phyloP scores from a whole-genome alignment of 768 basidiomycete genomes.

The Pisolithus microcarpus region DNA sequence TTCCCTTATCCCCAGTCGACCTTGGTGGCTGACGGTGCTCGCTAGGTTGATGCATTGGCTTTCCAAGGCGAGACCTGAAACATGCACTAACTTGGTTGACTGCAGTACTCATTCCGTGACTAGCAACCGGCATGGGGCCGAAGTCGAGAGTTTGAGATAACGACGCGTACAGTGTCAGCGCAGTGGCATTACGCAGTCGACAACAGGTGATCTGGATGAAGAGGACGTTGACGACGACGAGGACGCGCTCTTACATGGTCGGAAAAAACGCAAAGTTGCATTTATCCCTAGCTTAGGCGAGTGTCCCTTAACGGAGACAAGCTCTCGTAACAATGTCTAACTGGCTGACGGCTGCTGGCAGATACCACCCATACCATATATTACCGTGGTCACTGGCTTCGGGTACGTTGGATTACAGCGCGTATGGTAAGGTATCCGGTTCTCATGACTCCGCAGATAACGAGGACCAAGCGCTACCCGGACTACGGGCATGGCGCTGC shows the following conservation, averaged over 20 bases:
- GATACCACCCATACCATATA: constrained; percentile 87
- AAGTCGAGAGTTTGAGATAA: constrained; percentile 85
- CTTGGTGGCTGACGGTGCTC: constrained; percentile 5
- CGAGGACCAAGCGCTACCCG: constrained; percentile 67
- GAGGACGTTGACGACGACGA: constrained; percentile 64
- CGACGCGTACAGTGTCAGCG: constrained; percentile 67
- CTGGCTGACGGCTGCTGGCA: constrained; percentile 23
- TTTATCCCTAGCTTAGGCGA: constrained; percentile 81
- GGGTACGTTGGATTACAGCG: constrained; percentile 39
- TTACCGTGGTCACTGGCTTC: constrained; percentile 84
- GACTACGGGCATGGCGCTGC: constrained; percentile 69
- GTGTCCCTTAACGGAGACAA: constrained; percentile 13
- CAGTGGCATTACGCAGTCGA: constrained; percentile 56
- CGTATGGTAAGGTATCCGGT: constrained; percentile 12
- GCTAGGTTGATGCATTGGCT: constrained; percentile 85
- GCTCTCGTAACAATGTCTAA: constrained; percentile 9
- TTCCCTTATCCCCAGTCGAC: background rate
- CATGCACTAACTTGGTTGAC: constrained; percentile 3
- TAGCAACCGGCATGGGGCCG: constrained; percentile 90
- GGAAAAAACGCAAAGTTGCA: constrained; percentile 69
- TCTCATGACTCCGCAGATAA: constrained; percentile 47
- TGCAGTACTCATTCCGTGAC: constrained; percentile 11
- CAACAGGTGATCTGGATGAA: constrained; percentile 71
- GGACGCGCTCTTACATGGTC: constrained; percentile 54
- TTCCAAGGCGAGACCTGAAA: constrained; percentile 48